Evolutionary conservation across 805 yeast genomes (phyloP).

Genomic region (Starmera quercuum): DNA sequence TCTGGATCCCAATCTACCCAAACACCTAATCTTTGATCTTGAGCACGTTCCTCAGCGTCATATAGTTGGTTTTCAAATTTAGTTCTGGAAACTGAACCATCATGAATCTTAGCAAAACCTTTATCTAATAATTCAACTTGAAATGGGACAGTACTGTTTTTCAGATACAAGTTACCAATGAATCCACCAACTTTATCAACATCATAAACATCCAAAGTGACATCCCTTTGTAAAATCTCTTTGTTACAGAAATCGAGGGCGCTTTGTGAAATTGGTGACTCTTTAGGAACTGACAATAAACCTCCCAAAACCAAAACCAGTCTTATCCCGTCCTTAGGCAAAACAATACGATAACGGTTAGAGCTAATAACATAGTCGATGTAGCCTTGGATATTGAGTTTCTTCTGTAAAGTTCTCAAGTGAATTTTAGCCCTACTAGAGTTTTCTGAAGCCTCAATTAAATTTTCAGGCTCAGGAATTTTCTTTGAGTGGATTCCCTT

Average conservation of each 20-base stretch:
- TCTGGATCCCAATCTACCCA: constrained; percentile 57
- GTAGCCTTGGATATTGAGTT: constrained; percentile 55
- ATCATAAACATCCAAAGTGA: constrained; percentile 58
- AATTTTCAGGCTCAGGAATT: constrained; percentile 47
- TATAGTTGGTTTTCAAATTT: constrained; percentile 45
- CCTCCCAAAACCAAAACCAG: constrained; percentile 75
- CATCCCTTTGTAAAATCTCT: constrained; percentile 63
- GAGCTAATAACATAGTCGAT: constrained; percentile 69
- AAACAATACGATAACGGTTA: constrained; percentile 54
- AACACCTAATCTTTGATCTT: constrained; percentile 44
- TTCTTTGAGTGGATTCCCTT: constrained; percentile 57
- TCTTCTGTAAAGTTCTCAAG: constrained; percentile 59
- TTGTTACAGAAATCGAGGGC: constrained; percentile 48
- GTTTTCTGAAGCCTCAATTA: constrained; percentile 76
- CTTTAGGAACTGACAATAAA: constrained; percentile 35
- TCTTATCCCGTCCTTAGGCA: constrained; percentile 66
- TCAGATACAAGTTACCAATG: constrained; percentile 58
- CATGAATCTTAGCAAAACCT: constrained; percentile 63
- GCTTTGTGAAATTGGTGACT: constrained; percentile 31
- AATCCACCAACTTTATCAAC: constrained; percentile 78
- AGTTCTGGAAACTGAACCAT: constrained; percentile 51
- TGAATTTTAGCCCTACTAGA: constrained; percentile 66
- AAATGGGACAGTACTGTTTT: constrained; percentile 43
- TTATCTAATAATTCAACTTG: constrained; percentile 49
- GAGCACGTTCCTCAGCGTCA: constrained; percentile 60